Percentiles rank a stretch among this genome's conserved stretches.
phyloP scores from a whole-genome alignment of 768 basidiomycete genomes.

The Boletus reticuloceps region DNA sequence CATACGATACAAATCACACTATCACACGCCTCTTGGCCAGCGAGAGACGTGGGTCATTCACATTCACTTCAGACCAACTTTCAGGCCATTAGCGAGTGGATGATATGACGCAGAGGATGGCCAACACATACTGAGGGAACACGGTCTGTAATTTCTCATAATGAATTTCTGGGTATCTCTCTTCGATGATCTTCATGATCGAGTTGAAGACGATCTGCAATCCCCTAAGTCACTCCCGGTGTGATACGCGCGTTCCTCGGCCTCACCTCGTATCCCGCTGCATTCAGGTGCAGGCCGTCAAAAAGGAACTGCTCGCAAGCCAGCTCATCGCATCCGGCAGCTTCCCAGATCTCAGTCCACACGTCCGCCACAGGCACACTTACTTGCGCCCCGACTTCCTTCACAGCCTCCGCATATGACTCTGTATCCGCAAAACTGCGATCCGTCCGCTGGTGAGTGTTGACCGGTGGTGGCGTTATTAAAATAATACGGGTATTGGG shows the following conservation, averaged over 20 bases:
- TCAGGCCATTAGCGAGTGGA: constrained; percentile 1
- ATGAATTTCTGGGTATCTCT: constrained; percentile 66
- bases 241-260: background rate
- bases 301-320: constrained; percentile 49
- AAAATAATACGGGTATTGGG: constrained; percentile 74
- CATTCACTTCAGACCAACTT: constrained; percentile 27
- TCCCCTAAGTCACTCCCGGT: background rate
- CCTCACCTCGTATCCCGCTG: constrained; percentile 70
- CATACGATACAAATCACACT: background rate
- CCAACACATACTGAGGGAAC: constrained; percentile 62
- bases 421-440: constrained; percentile 61
- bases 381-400: constrained; percentile 53
- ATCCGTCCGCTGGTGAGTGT: constrained; percentile 53
- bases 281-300: constrained; percentile 83
- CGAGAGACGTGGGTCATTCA: constrained; percentile 19
- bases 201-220: constrained; percentile 63
- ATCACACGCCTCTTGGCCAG: constrained; percentile 20
- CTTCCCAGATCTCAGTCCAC: constrained; percentile 74
- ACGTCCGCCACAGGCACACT: constrained; percentile 67
- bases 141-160: constrained; percentile 56
- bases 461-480: constrained; percentile 84
- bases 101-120: background rate
- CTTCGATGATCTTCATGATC: constrained; percentile 54
- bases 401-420: constrained; percentile 69
- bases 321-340: constrained; percentile 58